These are phyloP conservation scores for Tulasnella sp. DNA, from an alignment of 768 basidiomycete species.

Conservation along the genomic window DNA sequence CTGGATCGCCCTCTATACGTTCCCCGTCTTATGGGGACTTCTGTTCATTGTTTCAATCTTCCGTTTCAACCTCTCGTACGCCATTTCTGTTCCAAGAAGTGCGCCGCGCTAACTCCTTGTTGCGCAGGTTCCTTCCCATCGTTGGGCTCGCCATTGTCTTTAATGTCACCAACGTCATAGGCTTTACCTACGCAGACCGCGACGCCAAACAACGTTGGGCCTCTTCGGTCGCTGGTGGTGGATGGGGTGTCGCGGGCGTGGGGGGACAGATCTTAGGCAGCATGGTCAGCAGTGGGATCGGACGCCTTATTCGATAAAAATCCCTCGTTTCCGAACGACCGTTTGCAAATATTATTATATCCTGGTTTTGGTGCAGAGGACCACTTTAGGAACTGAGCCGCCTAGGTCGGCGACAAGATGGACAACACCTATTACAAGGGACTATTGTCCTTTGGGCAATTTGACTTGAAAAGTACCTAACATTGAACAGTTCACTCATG, in stretches of 20 bases:
- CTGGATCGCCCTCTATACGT: slow-evolving; percentile 87
- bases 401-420: neutral
- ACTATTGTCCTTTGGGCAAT: slow-evolving; percentile 52
- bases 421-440: neutral
- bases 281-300: slow-evolving; percentile 75
- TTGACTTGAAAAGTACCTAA: slow-evolving; percentile 82
- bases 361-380: neutral
- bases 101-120: neutral
- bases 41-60: slow-evolving; percentile 85
- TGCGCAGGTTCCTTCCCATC: slow-evolving; percentile 82
- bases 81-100: slow-evolving; percentile 31
- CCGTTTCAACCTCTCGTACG: slow-evolving; percentile 83
- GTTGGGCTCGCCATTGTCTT: slow-evolving; percentile 92
- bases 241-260: slow-evolving; percentile 73
- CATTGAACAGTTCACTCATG: slow-evolving; percentile 11
- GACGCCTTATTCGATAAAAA: slow-evolving; percentile 36
- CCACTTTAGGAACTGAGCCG: neutral
- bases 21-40: slow-evolving; percentile 82
- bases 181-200: slow-evolving; percentile 96
- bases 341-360: neutral
- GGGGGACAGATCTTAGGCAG: slow-evolving; percentile 82
- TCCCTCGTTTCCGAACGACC: neutral
- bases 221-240: slow-evolving; percentile 60
- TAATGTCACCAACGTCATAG: slow-evolving; percentile 92
- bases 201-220: slow-evolving; percentile 95